These are phyloP conservation scores for Plantago major DNA, from an alignment of 257 asterid species.

Conservation along the genomic window DNA sequence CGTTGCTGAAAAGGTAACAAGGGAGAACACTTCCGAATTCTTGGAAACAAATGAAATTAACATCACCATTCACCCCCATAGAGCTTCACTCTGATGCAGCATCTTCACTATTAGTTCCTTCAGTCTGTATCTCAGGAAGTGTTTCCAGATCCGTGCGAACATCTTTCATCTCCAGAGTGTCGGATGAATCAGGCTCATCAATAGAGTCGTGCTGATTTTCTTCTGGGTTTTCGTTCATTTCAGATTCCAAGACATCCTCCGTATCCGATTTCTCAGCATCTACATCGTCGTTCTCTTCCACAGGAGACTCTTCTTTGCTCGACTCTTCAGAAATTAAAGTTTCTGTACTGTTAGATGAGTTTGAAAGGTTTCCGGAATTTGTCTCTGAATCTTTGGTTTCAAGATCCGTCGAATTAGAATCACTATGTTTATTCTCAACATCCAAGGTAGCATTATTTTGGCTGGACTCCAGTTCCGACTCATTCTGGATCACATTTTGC, in stretches of 20 bases:
- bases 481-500: slow-evolving; percentile 31
- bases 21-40: slow-evolving; percentile 17
- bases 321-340: slow-evolving; percentile 27
- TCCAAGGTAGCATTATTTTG: slow-evolving; percentile 18
- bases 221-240: slow-evolving; percentile 33
- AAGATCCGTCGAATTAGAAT: slow-evolving; percentile 22
- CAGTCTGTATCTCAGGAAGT: slow-evolving; percentile 57
- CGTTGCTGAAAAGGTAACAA: slow-evolving; percentile 18
- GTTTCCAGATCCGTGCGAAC: slow-evolving; percentile 54
- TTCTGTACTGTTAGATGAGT: slow-evolving; percentile 14
- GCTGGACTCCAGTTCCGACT: slow-evolving; percentile 17
- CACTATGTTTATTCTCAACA: slow-evolving; percentile 15
- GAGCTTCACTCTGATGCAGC: slow-evolving; percentile 59
- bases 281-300: slow-evolving; percentile 21
- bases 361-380: slow-evolving; percentile 13
- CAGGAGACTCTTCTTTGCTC: slow-evolving; percentile 21
- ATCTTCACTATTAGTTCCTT: slow-evolving; percentile 56
- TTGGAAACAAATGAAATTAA: slow-evolving; percentile 13
- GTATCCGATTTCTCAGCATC: slow-evolving; percentile 32
- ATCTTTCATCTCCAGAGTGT: slow-evolving; percentile 46
- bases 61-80: slow-evolving; percentile 12
- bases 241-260: slow-evolving; percentile 26
- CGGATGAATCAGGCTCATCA: slow-evolving; percentile 56
- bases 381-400: slow-evolving; percentile 23
- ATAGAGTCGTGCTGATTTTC: slow-evolving; percentile 49